These are phyloP conservation scores for Fusarium solani-melongenae DNA, from an alignment of 2,329 filamentous ascomycete species.

Conservation along the genomic window DNA sequence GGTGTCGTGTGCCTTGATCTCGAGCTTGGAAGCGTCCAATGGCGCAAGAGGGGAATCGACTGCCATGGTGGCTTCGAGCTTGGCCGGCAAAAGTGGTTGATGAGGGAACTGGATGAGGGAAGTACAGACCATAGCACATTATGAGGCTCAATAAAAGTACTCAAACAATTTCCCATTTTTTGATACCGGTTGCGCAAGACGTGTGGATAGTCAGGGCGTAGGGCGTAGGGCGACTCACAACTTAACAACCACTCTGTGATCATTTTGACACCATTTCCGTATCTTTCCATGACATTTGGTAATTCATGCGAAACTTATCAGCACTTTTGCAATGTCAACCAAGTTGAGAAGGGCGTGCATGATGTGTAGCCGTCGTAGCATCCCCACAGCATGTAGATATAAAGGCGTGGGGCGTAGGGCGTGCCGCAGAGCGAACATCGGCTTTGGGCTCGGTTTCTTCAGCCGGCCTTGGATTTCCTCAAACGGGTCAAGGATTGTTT, in stretches of 20 bases:
- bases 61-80: background rate
- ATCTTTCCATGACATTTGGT: background rate
- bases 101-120: too few species aligned
- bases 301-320: background rate
- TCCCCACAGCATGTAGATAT: background rate
- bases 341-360: background rate
- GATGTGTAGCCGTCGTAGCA: background rate
- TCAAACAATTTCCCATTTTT: too few species aligned
- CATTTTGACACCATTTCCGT: background rate
- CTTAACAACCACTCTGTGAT: background rate
- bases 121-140: too few species aligned
- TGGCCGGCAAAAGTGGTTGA: background rate
- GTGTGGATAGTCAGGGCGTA: background rate
- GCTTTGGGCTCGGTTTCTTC: too few species aligned
- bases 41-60: background rate
- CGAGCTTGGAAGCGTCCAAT: background rate
- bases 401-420: background rate
- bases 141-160: background rate
- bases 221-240: background rate
- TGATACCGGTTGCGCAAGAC: background rate
- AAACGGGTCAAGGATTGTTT: too few species aligned
- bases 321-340: fast-evolving
- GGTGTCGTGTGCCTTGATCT: background rate
- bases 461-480: too few species aligned
- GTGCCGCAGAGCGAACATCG: background rate